Percentiles rank a stretch among this genome's conserved stretches.
These are phyloP conservation scores for Fraxinus cuspidata DNA, from an alignment of 257 asterid genomes.

Conservation along the genomic window DNA sequence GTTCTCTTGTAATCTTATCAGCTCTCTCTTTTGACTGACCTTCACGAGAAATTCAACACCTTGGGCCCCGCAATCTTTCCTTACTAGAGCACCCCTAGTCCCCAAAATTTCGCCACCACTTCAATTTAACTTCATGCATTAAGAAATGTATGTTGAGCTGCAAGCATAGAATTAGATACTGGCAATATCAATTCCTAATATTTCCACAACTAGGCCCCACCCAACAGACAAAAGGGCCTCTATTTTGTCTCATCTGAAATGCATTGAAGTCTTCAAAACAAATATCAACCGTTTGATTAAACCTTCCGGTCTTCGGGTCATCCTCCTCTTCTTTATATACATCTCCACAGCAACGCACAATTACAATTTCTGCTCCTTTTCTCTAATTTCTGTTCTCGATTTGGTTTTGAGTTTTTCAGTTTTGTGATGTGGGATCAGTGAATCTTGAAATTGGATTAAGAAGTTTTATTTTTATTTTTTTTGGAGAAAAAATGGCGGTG, in stretches of 20 bases:
- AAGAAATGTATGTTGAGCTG: not conserved
- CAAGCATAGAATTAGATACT: slow-evolving; percentile 15
- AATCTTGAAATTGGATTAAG: not conserved
- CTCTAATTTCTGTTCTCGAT: not conserved
- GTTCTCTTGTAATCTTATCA: slow-evolving; percentile 23
- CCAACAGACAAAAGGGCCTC: slow-evolving; percentile 41
- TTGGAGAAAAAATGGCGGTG: slow-evolving; percentile 43
- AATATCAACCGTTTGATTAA: slow-evolving; percentile 51
- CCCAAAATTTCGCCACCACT: not conserved
- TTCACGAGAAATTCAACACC: slow-evolving; percentile 37
- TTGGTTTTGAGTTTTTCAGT: not conserved
- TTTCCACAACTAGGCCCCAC: slow-evolving; percentile 43
- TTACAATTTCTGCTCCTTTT: not conserved
- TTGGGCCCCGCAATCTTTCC: not conserved
- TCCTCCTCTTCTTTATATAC: slow-evolving; percentile 37
- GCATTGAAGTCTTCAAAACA: slow-evolving; percentile 40
- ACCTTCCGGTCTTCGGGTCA: slow-evolving; percentile 47
- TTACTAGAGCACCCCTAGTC: not conserved
- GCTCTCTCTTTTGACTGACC: not conserved
- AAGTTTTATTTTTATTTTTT: not conserved
- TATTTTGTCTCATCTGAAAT: slow-evolving; percentile 32
- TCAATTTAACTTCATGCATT: not conserved
- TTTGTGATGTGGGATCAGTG: slow-evolving; percentile 25
- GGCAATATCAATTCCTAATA: slow-evolving; percentile 28
- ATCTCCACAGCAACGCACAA: not conserved